Percentiles rank a stretch among this genome's conserved stretches.
Evolutionary conservation across 768 basidiomycete species (phyloP).

Genomic region (Trametes maxima): DNA sequence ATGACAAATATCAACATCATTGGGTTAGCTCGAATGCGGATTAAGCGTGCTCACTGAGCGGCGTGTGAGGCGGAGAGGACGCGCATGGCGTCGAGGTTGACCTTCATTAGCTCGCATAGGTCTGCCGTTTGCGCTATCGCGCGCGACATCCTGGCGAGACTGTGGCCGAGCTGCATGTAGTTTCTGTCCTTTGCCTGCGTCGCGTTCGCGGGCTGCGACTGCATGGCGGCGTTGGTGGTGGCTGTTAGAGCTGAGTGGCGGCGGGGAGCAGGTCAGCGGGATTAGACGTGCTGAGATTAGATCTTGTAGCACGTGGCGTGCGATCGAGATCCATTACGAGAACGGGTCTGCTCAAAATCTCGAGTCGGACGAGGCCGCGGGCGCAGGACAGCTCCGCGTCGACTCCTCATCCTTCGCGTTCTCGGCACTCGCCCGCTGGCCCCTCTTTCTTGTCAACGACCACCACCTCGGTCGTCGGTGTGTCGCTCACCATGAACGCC

Average conservation of each 20-base stretch:
- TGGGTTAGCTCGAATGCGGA: neutral
- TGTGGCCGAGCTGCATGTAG: slow-evolving; percentile 74
- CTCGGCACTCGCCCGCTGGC: neutral
- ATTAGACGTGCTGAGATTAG: neutral
- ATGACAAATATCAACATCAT: neutral
- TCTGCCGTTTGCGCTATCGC: slow-evolving; percentile 74
- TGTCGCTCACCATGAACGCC: slow-evolving; percentile 26
- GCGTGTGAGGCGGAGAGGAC: slow-evolving; percentile 79
- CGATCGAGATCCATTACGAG: neutral
- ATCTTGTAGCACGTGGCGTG: slow-evolving; percentile 7
- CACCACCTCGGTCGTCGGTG: neutral
- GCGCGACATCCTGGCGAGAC: slow-evolving; percentile 65
- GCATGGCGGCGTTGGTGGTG: slow-evolving; percentile 18
- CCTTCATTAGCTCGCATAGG: slow-evolving; percentile 74
- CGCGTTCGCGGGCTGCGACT: slow-evolving; percentile 54
- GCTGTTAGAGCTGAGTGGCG: neutral
- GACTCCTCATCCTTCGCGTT: neutral
- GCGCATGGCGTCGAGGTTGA: slow-evolving; percentile 77
- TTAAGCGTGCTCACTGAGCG: slow-evolving; percentile 62
- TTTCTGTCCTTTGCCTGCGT: slow-evolving; percentile 81
- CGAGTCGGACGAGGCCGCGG: slow-evolving; percentile 6
- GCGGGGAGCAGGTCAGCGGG: neutral
- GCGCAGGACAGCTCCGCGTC: neutral
- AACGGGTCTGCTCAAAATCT: neutral
- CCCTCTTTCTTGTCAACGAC: neutral